Evolutionary conservation across 2,329 filamentous ascomycete species (phyloP).

Genomic region (Fusarium denticulatum): DNA sequence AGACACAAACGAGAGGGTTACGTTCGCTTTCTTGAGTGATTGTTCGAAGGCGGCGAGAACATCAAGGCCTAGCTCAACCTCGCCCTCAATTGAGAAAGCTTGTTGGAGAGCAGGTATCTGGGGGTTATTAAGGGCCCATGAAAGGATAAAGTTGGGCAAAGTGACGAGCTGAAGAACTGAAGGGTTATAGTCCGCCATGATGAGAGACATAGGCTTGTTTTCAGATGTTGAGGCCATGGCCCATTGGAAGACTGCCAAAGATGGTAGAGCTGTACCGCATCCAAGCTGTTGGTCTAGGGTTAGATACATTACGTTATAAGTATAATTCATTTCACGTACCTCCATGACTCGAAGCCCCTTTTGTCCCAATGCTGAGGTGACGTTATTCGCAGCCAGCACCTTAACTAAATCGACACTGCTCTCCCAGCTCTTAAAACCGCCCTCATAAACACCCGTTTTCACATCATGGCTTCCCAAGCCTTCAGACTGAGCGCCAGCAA

Average conservation of each 20-base stretch:
- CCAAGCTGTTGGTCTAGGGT: conserved; percentile 66
- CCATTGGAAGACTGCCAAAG: conserved; percentile 75
- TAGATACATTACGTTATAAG: conserved; percentile 11
- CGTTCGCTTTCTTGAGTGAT: conserved; percentile 59
- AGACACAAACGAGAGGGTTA: conserved; percentile 74
- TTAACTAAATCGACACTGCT: conserved; percentile 83
- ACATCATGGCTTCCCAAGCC: conserved; percentile 77
- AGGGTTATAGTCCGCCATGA: conserved; percentile 82
- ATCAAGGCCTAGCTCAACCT: conserved; percentile 70
- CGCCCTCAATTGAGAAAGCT: conserved; percentile 63
- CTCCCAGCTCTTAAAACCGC: conserved; percentile 91
- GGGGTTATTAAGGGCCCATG: conserved; percentile 66
- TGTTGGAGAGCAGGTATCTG: conserved; percentile 53
- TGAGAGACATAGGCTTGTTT: conserved; percentile 62
- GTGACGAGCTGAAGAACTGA: conserved; percentile 82
- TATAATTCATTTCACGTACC: conserved; percentile 52
- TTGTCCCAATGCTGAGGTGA: conserved; percentile 46
- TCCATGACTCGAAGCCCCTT: conserved; percentile 61
- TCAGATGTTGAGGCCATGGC: conserved; percentile 42
- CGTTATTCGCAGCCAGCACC: conserved; percentile 62
- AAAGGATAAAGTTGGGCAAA: conserved; percentile 78
- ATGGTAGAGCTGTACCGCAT: conserved; percentile 80
- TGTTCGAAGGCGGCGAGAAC: conserved; percentile 68
- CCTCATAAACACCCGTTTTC: conserved; percentile 84
- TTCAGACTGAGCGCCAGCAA: conserved; percentile 48